Percentiles rank a stretch among this genome's conserved stretches.
These are phyloP conservation scores for Salix udensis DNA, from an alignment of 345 rosid genomes.

Conservation along the genomic window DNA sequence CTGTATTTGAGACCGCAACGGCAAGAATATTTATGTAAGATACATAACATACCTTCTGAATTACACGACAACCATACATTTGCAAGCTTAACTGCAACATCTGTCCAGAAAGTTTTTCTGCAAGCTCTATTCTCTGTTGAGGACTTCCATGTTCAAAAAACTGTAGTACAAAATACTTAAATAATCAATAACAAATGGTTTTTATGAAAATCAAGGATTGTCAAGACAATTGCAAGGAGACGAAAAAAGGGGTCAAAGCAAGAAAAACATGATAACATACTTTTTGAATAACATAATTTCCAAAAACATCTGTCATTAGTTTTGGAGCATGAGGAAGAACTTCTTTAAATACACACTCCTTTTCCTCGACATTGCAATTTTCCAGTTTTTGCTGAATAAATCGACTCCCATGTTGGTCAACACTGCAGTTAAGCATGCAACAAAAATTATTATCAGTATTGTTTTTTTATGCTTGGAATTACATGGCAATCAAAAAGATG, in stretches of 20 bases:
- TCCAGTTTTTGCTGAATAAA: constrained; percentile 97
- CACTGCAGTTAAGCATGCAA: constrained; percentile 40
- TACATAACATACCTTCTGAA: constrained; percentile 69
- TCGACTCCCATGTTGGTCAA: constrained; percentile 98
- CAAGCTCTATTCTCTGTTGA: constrained; percentile 81
- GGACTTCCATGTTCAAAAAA: constrained; percentile 89
- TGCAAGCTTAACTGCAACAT: constrained; percentile 85
- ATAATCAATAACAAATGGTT: too few species aligned
- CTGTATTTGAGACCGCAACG: too few species aligned
- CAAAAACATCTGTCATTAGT: constrained; percentile 95
- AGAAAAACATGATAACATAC: constrained; percentile 23
- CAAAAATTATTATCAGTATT: not conserved
- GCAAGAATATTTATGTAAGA: constrained; percentile 10
- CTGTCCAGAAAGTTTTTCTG: constrained; percentile 78
- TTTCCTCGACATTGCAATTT: constrained; percentile 67
- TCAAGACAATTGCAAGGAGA: not conserved
- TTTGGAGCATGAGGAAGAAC: constrained; percentile 88
- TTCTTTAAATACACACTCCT: constrained; percentile 78
- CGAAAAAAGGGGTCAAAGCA: constrained; percentile 8
- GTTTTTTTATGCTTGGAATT: not conserved
- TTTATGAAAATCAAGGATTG: too few species aligned
- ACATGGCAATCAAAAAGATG: constrained; percentile 14
- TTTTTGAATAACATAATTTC: constrained; percentile 97
- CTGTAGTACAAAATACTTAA: constrained; percentile 27
- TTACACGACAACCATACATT: constrained; percentile 99